Conservation (phyloP, 805 yeast genomes). For the Lipomyces mesembrius region DNA sequence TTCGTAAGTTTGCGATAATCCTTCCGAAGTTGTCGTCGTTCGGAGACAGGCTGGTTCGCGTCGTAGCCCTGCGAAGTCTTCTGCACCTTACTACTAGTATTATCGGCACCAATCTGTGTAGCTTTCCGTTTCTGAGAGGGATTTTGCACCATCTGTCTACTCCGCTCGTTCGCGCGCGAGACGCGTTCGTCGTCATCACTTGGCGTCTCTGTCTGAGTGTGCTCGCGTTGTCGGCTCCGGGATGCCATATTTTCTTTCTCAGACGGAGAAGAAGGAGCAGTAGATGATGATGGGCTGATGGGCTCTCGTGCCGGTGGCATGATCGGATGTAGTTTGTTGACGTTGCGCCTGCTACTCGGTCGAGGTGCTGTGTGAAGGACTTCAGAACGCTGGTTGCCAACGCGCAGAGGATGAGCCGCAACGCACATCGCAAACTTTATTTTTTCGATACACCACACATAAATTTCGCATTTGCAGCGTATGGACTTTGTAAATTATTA, state of each 20-base stretch:
- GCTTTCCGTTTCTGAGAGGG: constrained; percentile 12
- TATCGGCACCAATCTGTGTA: constrained; percentile 5
- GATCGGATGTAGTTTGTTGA: neutral
- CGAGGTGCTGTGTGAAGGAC: neutral
- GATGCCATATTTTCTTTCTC: neutral
- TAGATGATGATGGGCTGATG: constrained; percentile 3
- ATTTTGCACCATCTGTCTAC: neutral
- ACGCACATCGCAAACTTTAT: too few relatives aligned
- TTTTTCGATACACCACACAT: too few relatives aligned
- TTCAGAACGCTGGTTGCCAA: too few relatives aligned
- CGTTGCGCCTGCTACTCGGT: neutral
- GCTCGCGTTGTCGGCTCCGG: neutral
- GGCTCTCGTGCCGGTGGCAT: constrained; percentile 8
- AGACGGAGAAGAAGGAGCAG: neutral
- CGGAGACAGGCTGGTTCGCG: constrained; percentile 23
- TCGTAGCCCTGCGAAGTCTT: constrained; percentile 10
- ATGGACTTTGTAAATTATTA: too few relatives aligned
- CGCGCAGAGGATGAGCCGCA: too few relatives aligned
- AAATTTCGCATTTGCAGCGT: too few relatives aligned
- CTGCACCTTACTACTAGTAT: constrained; percentile 5
- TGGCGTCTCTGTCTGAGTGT: constrained; percentile 3
- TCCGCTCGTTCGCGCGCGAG: neutral
- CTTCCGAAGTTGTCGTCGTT: constrained; percentile 26
- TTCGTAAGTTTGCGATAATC: constrained; percentile 25
- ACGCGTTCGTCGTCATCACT: constrained; percentile 14